These are phyloP conservation scores for Cocos nucifera DNA, from an alignment of 176 grass and related monocot genomes.

Conservation along the genomic window DNA sequence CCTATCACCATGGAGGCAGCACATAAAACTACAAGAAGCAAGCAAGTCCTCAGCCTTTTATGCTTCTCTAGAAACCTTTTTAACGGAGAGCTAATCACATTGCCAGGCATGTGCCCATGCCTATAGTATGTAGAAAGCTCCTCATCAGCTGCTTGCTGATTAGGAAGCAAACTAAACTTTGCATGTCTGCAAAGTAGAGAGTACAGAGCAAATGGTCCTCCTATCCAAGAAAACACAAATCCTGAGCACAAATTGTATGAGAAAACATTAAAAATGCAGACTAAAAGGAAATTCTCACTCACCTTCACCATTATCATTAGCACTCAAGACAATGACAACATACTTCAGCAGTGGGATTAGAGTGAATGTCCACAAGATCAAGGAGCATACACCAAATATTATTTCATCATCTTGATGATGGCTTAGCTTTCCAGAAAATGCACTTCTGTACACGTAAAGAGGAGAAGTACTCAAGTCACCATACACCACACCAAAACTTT, in stretches of 20 bases:
- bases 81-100: constrained; percentile 35
- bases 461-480: constrained; percentile 90
- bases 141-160: constrained; percentile 66
- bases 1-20: constrained; percentile 67
- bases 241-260: too few relatives aligned
- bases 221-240: constrained; percentile 15
- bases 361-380: constrained; percentile 97
- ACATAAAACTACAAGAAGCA: constrained; percentile 64
- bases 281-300: background rate
- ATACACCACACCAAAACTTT: constrained; percentile 93
- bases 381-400: constrained; percentile 70
- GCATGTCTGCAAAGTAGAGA: constrained; percentile 66
- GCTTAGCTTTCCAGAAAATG: constrained; percentile 48
- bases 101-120: constrained; percentile 22
- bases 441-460: constrained; percentile 78
- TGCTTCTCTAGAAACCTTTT: constrained; percentile 69
- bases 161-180: constrained; percentile 62
- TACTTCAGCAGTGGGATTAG: constrained; percentile 95
- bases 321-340: constrained; percentile 58
- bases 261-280: too few relatives aligned
- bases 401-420: constrained; percentile 60
- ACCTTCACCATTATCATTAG: constrained; percentile 92
- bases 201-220: constrained; percentile 59
- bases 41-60: constrained; percentile 46
- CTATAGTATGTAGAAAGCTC: constrained; percentile 54